A percentile compares a stretch with the other conserved stretches of the same genome.
phyloP scores from a whole-genome alignment of 2,329 filamentous ascomycete species.

The Monosporascus cannonballus region DNA sequence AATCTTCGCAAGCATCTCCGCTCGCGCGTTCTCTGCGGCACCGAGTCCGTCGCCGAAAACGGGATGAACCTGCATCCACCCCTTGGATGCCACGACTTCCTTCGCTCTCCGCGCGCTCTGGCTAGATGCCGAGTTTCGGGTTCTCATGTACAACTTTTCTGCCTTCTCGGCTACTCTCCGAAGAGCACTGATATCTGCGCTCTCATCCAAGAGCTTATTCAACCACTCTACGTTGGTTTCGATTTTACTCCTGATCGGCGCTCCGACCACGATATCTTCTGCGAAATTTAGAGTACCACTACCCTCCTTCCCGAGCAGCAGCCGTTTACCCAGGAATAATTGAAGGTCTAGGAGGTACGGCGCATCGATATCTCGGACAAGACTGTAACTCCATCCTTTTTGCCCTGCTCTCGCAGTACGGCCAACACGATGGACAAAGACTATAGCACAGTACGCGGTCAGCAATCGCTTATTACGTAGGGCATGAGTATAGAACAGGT shows the following conservation, averaged over 20 bases:
- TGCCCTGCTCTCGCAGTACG: constrained; percentile 91
- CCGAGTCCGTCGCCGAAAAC: constrained; percentile 70
- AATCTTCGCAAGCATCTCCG: constrained; percentile 82
- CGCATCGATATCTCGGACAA: constrained; percentile 80
- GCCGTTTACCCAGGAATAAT: constrained; percentile 80
- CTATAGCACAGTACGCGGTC: constrained; percentile 18
- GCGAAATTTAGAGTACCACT: constrained; percentile 62
- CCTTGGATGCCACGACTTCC: constrained; percentile 62
- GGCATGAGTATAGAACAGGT: neutral
- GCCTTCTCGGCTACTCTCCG: constrained; percentile 75
- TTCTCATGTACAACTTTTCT: constrained; percentile 87
- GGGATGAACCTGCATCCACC: constrained; percentile 70
- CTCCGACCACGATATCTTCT: constrained; percentile 77
- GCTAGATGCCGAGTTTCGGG: constrained; percentile 80
- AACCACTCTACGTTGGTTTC: constrained; percentile 78
- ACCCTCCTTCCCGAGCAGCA: constrained; percentile 66
- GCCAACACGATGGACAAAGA: constrained; percentile 94
- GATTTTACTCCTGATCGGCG: constrained; percentile 65
- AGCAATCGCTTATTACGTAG: too few relatives aligned
- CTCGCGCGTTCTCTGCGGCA: constrained; percentile 62
- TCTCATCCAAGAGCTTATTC: constrained; percentile 69
- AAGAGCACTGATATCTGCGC: constrained; percentile 65
- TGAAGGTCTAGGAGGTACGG: constrained; percentile 93
- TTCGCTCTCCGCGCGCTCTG: constrained; percentile 88
- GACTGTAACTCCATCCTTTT: constrained; percentile 90